Evolutionary conservation across 2,329 filamentous ascomycete species (phyloP).

Genomic region (Pestalotiopsis sp.): DNA sequence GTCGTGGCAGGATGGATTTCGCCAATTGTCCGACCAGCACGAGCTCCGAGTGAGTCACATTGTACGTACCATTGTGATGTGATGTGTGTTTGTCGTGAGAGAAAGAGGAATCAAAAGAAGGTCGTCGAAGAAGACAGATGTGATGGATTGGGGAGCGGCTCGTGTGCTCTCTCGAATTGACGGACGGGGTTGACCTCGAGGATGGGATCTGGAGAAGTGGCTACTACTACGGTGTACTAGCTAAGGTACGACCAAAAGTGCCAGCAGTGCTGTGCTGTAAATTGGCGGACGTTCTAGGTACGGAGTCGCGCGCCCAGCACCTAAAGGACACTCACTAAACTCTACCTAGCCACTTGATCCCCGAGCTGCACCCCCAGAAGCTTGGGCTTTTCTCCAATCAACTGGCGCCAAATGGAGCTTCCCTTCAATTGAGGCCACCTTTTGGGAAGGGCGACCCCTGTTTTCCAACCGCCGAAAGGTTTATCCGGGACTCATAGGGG

Average conservation of each 20-base stretch:
- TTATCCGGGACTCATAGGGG: background rate
- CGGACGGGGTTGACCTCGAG: background rate
- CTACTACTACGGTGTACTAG: background rate
- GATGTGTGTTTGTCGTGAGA: constrained; percentile 7
- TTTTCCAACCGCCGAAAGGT: constrained; percentile 2
- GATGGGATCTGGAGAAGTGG: constrained; percentile 2
- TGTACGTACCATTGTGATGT: constrained; percentile 19
- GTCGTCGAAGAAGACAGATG: constrained; percentile 17
- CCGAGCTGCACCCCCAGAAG: constrained; percentile 1
- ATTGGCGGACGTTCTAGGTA: background rate
- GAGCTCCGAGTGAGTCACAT: background rate
- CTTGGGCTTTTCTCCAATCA: background rate
- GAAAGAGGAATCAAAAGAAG: constrained; percentile 18
- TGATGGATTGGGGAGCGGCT: constrained; percentile 14
- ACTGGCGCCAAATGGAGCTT: constrained; percentile 8
- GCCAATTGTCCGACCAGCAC: background rate
- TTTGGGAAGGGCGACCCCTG: constrained; percentile 34
- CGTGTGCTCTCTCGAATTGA: background rate
- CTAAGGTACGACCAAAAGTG: background rate
- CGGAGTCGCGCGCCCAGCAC: too few relatives aligned
- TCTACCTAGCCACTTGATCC: background rate
- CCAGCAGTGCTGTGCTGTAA: background rate
- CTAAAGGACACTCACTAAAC: too few relatives aligned
- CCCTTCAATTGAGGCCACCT: constrained; percentile 44
- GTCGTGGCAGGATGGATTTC: background rate